Base-by-base conservation (phyloP, 129 eudicot species). In the Flaveria robusta region DNA sequence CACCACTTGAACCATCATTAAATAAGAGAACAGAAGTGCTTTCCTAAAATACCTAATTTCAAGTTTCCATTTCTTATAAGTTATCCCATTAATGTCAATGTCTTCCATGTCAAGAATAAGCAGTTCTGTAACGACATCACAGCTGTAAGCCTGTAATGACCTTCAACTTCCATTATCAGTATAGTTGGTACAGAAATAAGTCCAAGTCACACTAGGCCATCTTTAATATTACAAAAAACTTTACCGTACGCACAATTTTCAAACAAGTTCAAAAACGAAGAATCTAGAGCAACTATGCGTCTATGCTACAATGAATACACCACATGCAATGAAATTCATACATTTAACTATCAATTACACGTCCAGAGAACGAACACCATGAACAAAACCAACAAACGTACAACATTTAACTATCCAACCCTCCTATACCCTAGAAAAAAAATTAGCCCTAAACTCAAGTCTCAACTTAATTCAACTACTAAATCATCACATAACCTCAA, bases 401-500 rank as follows among this genome's bases (percentile, higher is more conserved):
- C 39, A 34, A 34, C 39, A 34, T 34, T 34, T 68, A 52, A 77
- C 5, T 24, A 45, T 37, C 9, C 54, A 49, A 12, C 52, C 52
- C 26, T 66, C 67, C 42, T 29, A 78, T 69, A 70, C 82, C 71
- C 76, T 43, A 9, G 70, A 70, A 74, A 7, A 16, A 54, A 45
- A 59, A 26, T 45, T 13, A 74, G 60, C 34, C 63, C 55, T 78
- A 63, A 10, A 3, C 47, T 43, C 63, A 60, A 60, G 9, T 11
- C 39, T 60, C 66, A 62, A 71, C 82, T 31, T 46, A 58, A 78
- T 70, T 70, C 77, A 78, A 70, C 82, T 47, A 60, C 72, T 26
- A 34, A 79, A 7, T 22, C 72, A 49, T 31, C 72, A 62, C 64
- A 11, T 45, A 43, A 66, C 37, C 71, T 3, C 19, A 45, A 23